A percentile compares a stretch with the other conserved stretches of the same genome.
These are phyloP conservation scores for Apiospora pterosperma DNA, from an alignment of 2,329 filamentous ascomycete species.

Conservation along the genomic window DNA sequence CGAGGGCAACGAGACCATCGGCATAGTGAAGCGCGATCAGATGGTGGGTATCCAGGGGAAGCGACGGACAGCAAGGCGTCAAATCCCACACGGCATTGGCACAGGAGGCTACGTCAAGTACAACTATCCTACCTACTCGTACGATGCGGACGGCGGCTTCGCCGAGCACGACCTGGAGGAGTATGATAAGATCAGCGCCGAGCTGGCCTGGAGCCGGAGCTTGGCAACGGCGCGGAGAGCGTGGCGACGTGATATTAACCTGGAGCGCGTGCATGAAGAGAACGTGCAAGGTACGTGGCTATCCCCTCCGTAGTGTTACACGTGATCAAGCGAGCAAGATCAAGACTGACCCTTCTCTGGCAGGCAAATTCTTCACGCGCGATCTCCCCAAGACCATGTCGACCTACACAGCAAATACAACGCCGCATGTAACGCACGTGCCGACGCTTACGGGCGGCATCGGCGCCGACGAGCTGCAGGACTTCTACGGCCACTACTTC, in stretches of 20 bases:
- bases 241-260: conserved; percentile 60
- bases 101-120: conserved; percentile 31
- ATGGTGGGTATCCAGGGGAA: conserved; percentile 44
- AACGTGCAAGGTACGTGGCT: conserved; percentile 55
- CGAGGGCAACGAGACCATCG: conserved; percentile 33
- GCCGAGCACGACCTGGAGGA: conserved; percentile 68
- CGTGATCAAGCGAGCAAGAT: background rate
- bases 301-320: background rate
- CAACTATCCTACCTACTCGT: conserved; percentile 38
- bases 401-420: conserved; percentile 55
- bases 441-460: conserved; percentile 64
- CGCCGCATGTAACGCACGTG: conserved; percentile 67
- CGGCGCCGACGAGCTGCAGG: conserved; percentile 52
- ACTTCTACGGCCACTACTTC: conserved; percentile 66
- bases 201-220: conserved; percentile 67
- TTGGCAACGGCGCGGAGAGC: conserved; percentile 57
- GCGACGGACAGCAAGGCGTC: conserved; percentile 29
- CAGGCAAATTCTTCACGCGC: conserved; percentile 53
- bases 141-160: conserved; percentile 58
- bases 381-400: conserved; percentile 59
- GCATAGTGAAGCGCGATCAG: conserved; percentile 38
- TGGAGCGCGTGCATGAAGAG: conserved; percentile 63
- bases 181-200: conserved; percentile 60
- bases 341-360: background rate
- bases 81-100: conserved; percentile 33